Conservation (phyloP, 345 rosid species). For the Ceriops zippeliana region DNA sequence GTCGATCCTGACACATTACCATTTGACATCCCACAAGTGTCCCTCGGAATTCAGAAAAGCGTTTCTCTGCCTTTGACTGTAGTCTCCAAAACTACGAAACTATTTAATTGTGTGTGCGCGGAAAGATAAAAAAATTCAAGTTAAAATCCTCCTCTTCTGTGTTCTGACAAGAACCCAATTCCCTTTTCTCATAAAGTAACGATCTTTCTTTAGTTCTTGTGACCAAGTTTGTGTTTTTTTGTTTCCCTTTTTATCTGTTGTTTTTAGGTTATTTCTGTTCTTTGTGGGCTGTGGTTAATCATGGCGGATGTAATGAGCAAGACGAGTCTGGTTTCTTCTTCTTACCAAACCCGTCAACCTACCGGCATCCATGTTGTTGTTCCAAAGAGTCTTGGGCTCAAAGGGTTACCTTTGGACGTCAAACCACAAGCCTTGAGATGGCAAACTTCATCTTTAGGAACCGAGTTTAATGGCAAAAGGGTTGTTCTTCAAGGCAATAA, state of each 20-base stretch:
- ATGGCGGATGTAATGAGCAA: conserved; percentile 57
- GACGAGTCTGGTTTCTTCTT: conserved; percentile 35
- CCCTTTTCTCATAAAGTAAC: neutral
- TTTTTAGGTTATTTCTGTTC: neutral
- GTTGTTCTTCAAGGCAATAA: conserved; percentile 30
- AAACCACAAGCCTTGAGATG: conserved; percentile 34
- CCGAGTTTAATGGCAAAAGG: conserved; percentile 48
- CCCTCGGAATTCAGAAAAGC: neutral
- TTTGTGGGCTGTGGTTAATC: conserved; percentile 3
- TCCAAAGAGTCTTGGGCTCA: conserved; percentile 31
- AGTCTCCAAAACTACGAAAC: too few species aligned
- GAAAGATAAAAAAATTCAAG: too few species aligned
- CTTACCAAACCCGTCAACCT: conserved; percentile 28
- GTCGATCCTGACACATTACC: neutral
- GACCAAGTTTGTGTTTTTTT: neutral
- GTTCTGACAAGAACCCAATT: neutral
- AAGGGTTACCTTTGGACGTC: conserved; percentile 35
- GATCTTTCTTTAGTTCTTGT: neutral
- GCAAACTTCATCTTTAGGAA: neutral
- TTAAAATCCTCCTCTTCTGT: neutral
- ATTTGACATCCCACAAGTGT: neutral
- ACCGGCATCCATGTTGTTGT: conserved; percentile 17
- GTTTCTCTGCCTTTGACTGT: neutral
- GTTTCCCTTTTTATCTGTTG: neutral
- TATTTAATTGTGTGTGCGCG: too few species aligned